Percentiles rank a stretch among this genome's conserved stretches.
Conservation (phyloP, 2,329 filamentous ascomycete species). For the Paecilomyces formosus region DNA sequence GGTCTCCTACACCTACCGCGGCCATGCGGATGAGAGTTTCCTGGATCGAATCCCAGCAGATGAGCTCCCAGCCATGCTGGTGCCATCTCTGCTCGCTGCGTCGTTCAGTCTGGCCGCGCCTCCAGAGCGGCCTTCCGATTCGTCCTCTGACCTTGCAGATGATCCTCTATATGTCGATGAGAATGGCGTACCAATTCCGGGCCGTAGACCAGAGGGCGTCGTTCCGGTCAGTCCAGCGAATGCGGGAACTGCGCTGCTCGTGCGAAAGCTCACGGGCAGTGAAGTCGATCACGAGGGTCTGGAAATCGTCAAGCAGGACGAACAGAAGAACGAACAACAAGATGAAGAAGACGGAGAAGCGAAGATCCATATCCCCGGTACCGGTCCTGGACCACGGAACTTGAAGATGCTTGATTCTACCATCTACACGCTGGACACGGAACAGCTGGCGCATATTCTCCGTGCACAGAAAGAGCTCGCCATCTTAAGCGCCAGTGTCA, state of each 20-base stretch:
- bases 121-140: constrained; percentile 18
- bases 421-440: constrained; percentile 31
- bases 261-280: constrained; percentile 3
- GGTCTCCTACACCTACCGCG: constrained; percentile 40
- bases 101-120: constrained; percentile 28
- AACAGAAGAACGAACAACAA: background rate
- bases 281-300: background rate
- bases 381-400: constrained; percentile 19
- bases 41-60: constrained; percentile 30
- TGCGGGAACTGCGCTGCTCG: constrained; percentile 2
- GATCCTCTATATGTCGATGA: constrained; percentile 10
- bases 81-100: constrained; percentile 29
- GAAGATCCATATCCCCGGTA: constrained; percentile 23
- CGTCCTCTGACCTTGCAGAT: constrained; percentile 10
- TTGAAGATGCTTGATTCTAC: constrained; percentile 33
- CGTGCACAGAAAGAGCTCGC: constrained; percentile 28
- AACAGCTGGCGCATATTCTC: constrained; percentile 27
- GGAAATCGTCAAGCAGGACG: background rate
- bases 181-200: constrained; percentile 5
- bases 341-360: constrained; percentile 12
- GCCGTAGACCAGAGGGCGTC: constrained; percentile 5
- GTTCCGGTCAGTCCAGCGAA: constrained; percentile 2
- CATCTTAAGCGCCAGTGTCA: constrained; percentile 30
- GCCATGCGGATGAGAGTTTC: constrained; percentile 37
- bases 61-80: constrained; percentile 28